Conservation (phyloP, 140 eudicot species). For the Stevia rebaudiana region DNA sequence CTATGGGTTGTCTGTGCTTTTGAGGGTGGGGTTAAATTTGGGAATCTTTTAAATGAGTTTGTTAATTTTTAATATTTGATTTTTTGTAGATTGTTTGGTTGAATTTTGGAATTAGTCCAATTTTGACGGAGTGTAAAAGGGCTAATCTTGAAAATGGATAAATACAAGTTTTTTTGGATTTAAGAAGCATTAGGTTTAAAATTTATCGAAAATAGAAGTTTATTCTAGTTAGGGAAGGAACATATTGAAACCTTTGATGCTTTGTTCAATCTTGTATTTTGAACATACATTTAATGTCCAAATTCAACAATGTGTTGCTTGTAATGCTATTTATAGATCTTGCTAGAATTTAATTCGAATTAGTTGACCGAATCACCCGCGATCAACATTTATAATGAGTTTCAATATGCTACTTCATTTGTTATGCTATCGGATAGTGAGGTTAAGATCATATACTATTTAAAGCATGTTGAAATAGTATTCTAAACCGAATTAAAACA, state of each 20-base stretch:
- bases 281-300: neutral
- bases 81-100: slow-evolving; percentile 1
- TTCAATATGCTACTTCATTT: no score
- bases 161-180: no score
- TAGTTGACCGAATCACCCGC: neutral
- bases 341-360: neutral
- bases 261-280: slow-evolving; percentile 3
- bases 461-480: neutral
- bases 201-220: neutral
- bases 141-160: no score
- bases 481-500: neutral
- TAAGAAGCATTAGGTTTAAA: slow-evolving; percentile 12
- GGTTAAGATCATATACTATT: neutral
- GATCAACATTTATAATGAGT: no score
- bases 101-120: slow-evolving; percentile 12
- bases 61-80: neutral
- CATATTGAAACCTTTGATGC: slow-evolving; percentile 2
- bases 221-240: neutral
- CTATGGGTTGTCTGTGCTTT: no score
- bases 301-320: slow-evolving; percentile 1
- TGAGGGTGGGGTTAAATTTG: no score
- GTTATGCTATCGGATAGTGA: no score
- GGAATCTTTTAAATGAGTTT: neutral
- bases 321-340: neutral
- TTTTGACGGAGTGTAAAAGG: neutral